A percentile compares a stretch with the other conserved stretches of the same genome.
phyloP scores from a whole-genome alignment of 148 eudicot genomes.

The Cornus kousa region DNA sequence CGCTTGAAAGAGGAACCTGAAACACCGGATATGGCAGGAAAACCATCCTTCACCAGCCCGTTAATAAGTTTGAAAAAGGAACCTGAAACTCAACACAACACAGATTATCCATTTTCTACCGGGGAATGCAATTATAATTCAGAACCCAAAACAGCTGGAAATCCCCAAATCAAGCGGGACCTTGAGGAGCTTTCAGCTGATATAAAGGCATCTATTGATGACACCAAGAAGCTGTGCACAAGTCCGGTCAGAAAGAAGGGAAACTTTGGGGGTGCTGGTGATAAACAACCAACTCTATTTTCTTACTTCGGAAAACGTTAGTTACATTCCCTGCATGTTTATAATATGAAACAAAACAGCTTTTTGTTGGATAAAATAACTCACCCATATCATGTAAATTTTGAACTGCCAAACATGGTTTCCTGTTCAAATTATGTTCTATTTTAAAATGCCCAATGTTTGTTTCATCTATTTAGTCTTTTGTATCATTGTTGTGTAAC shows the following conservation, averaged over 20 bases:
- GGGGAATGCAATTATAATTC: constrained; percentile 15
- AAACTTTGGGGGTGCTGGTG: constrained; percentile 34
- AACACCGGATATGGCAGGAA: background rate
- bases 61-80: background rate
- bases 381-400: too few relatives aligned
- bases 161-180: constrained; percentile 48
- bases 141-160: constrained; percentile 23
- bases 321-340: constrained; percentile 10
- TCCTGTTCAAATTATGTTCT: too few relatives aligned
- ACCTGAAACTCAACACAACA: constrained; percentile 12
- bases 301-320: constrained; percentile 66
- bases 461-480: too few relatives aligned
- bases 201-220: constrained; percentile 25
- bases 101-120: constrained; percentile 2
- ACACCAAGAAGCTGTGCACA: constrained; percentile 20
- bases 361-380: too few relatives aligned
- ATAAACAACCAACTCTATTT: constrained; percentile 66
- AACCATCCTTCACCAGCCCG: background rate
- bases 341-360: background rate
- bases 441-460: too few relatives aligned
- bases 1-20: constrained; percentile 46
- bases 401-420: too few relatives aligned
- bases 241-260: constrained; percentile 53
- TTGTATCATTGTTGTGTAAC: too few relatives aligned
- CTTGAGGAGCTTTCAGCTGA: constrained; percentile 39